Base-by-base conservation (phyloP, 2,329 filamentous ascomycete genomes). In the Capronia americana region DNA sequence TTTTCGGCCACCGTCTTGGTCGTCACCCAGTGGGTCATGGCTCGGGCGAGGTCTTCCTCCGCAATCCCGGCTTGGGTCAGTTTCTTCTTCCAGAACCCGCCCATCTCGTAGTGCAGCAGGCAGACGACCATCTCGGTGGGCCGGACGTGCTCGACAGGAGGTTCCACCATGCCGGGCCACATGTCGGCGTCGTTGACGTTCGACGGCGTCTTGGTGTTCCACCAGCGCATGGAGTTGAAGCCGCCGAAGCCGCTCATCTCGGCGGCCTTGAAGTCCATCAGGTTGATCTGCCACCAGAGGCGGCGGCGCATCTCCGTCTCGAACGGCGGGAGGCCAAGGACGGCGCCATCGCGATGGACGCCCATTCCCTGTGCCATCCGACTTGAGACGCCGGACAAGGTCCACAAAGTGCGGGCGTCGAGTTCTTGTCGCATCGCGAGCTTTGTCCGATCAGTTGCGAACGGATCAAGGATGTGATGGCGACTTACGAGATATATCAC, bases 81-180 rank as follows among this genome's bases (percentile, higher is more conserved):
- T 26, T 65, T 56, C 28, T 17, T 28, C 56, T 24, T 61, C 85
- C 80, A 2, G 82, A 74, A 53, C 89, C 87, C 0, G 84, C 85
- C 4, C 85, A 84, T 65, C 88, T 86, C 32, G 84, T 85, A 0
- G 85, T 87, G 72, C 88, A 86, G 64, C 88, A 85, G 71, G 88
- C 87, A 1, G 85, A 85, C 1, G 86, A 82, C 66, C 87, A 78
- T 3, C 83, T 80, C 72, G 89, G 66, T 68, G 14, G 63, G 46
- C 11, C 54, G 34, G 34, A 38, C 51, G n/a, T 76, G 73, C 17
- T 61, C 63, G 24, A 73, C n/a, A 8, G 78, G 78, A 0, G 63
- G 60, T 0, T 64, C 61, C 28, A 75, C 77, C 77, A 81, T 82
- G 28, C 77, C 77, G 0, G 75, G 71, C 44, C 70, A 74, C 4